Base-by-base conservation (phyloP, 129 eudicot genomes). In the Flaveria robusta region DNA sequence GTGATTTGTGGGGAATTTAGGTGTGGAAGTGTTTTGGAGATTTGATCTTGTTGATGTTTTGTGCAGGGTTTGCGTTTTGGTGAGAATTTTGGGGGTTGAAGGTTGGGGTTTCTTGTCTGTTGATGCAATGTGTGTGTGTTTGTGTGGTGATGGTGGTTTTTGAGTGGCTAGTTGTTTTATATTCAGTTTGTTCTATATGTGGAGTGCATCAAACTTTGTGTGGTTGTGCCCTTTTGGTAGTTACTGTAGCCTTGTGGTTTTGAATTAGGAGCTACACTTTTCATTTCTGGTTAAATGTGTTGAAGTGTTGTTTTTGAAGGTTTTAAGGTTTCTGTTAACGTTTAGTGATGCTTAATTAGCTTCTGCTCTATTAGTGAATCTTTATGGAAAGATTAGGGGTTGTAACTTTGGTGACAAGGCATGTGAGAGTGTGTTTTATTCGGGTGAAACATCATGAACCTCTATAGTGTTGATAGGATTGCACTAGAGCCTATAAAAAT, bases 21-120 rank as follows among this genome's bases (percentile, higher is more conserved):
- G 68, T 37, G 64, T 29, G 75, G 41, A 70, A 22, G 41, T 23
- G 64, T 56, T 72, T 58, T 23, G 73, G 27, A 59, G 50, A 19
- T 49, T 73, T 83, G 86, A 83, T 76, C 43, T 76, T 75, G 52
- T 49, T 42, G 68, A 9, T 62, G 22, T 52, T 39, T 29, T 45
- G 70, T 51, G 75, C 54, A 68, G 71, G 59, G 74, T 78, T 55
- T 74, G 74, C 65, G 65, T 78, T 78, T 39, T 60, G 56, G 75
- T 79, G 11, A 18, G 42, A 31, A 22, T 73, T 79, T 67, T 18
- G 66, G 76, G 65, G 15, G 47, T 58, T 83, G n/a, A 14, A 29
- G 39, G 65, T 41, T 45, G 8, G 23, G 29, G 16, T 34, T 68
- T 1, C 13, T n/a, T 46, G 34, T 31, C 16, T 54, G 29, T 54